A percentile compares a stretch with the other conserved stretches of the same genome.
Evolutionary conservation across 192 early-diverging fungal species (phyloP).

Genomic region (Glomus cerebriforme): DNA sequence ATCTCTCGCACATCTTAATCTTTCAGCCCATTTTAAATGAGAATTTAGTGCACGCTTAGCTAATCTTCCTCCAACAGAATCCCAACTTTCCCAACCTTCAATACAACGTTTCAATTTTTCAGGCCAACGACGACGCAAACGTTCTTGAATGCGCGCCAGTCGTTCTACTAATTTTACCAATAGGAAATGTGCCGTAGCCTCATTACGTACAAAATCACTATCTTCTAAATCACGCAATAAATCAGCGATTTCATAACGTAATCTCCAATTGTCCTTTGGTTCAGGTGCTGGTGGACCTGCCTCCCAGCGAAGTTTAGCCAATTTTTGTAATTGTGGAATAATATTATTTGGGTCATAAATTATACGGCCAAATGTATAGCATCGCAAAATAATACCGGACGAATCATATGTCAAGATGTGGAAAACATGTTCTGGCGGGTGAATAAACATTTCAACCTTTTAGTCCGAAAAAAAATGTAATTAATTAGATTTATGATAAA

Average conservation of each 20-base stretch:
- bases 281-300: constrained; percentile 5
- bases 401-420: background rate
- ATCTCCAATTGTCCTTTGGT: background rate
- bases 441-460: constrained; percentile 31
- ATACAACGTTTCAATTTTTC: constrained; percentile 27
- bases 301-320: constrained; percentile 25
- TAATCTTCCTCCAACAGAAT: constrained; percentile 10
- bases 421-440: background rate
- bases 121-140: constrained; percentile 6
- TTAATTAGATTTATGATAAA: background rate
- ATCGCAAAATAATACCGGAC: constrained; percentile 4
- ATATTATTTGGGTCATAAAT: constrained; percentile 27
- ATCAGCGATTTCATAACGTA: constrained; percentile 24
- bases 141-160: constrained; percentile 16
- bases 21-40: constrained; percentile 14
- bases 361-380: constrained; percentile 18
- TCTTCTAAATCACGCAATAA: constrained; percentile 24
- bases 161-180: constrained; percentile 14
- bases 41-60: constrained; percentile 15
- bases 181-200: constrained; percentile 22
- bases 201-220: background rate
- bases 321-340: constrained; percentile 10
- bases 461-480: background rate
- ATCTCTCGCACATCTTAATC: constrained; percentile 18
- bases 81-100: constrained; percentile 27